phyloP scores from a whole-genome alignment of 2,329 filamentous ascomycete species.

The Botrytis tulipae region DNA sequence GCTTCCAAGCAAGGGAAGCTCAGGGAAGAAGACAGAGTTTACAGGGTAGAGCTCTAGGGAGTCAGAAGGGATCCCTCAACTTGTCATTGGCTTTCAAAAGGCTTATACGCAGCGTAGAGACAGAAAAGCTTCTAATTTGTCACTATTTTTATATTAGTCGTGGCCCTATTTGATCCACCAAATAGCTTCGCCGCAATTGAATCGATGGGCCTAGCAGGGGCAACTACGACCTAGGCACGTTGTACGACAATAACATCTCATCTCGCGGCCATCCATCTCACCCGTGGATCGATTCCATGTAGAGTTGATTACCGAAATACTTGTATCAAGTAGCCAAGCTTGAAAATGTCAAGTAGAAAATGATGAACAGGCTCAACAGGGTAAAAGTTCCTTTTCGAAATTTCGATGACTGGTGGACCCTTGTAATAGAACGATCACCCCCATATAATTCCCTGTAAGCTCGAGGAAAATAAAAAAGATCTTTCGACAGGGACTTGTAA shows the following conservation, averaged over 20 bases:
- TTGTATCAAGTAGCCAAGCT: constrained; percentile 1
- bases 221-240: not conserved
- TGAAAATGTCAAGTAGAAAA: not conserved
- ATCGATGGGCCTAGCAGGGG: constrained; percentile 11
- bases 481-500: constrained; percentile 1
- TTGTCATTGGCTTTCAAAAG: constrained; percentile 4
- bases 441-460: constrained; percentile 16
- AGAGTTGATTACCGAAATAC: constrained; percentile 12
- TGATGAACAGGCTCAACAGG: not conserved
- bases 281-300: constrained; percentile 13
- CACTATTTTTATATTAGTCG: constrained; percentile 19
- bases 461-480: constrained; percentile 19
- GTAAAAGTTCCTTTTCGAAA: constrained; percentile 8
- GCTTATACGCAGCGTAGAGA: not conserved
- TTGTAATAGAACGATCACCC: constrained; percentile 15
- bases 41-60: constrained; percentile 6
- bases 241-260: constrained; percentile 17
- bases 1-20: constrained; percentile 6
- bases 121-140: constrained; percentile 15
- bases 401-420: constrained; percentile 16
- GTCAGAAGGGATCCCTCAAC: constrained; percentile 4
- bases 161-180: constrained; percentile 15
- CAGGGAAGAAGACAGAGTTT: constrained; percentile 4
- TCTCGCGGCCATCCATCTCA: constrained; percentile 15
- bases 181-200: constrained; percentile 16